Percentiles rank a stretch among this genome's conserved stretches.
phyloP scores from a whole-genome alignment of 768 basidiomycete genomes.

The Tulasnella sp. region DNA sequence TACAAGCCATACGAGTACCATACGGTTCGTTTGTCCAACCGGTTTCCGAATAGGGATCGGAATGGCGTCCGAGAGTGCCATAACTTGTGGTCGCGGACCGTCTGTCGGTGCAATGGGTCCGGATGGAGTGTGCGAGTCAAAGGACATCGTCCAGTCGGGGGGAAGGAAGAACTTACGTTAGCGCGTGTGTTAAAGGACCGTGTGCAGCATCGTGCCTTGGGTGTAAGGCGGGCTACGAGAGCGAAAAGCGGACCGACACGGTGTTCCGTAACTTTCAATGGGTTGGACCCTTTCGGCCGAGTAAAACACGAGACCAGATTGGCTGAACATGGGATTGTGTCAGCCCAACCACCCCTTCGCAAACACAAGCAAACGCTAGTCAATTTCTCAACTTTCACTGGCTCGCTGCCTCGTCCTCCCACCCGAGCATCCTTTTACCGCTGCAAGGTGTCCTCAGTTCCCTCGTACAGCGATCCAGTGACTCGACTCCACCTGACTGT shows the following conservation, averaged over 20 bases:
- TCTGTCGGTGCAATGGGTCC: neutral
- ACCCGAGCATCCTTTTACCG: neutral
- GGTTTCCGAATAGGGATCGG: neutral
- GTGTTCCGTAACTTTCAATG: neutral
- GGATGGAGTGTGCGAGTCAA: neutral
- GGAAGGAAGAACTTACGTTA: neutral
- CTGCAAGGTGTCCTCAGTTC: neutral
- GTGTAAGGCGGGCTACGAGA: neutral
- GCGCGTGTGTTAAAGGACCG: neutral
- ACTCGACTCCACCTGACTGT: neutral
- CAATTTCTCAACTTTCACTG: constrained; percentile 10
- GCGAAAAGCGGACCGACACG: neutral
- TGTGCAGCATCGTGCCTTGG: constrained; percentile 7
- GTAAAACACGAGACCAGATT: neutral
- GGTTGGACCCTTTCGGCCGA: neutral
- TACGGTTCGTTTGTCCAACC: neutral
- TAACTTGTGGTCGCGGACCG: neutral
- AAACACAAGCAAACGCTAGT: neutral
- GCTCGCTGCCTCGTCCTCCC: neutral
- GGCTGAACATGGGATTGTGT: neutral
- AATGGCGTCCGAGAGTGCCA: neutral
- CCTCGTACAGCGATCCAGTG: neutral
- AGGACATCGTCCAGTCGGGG: neutral
- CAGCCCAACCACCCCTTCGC: neutral
- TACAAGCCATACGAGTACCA: too few species aligned